A percentile compares a stretch with the other conserved stretches of the same genome.
phyloP scores from a whole-genome alignment of 2,329 filamentous ascomycete species.

The Fusarium tuaranense region DNA sequence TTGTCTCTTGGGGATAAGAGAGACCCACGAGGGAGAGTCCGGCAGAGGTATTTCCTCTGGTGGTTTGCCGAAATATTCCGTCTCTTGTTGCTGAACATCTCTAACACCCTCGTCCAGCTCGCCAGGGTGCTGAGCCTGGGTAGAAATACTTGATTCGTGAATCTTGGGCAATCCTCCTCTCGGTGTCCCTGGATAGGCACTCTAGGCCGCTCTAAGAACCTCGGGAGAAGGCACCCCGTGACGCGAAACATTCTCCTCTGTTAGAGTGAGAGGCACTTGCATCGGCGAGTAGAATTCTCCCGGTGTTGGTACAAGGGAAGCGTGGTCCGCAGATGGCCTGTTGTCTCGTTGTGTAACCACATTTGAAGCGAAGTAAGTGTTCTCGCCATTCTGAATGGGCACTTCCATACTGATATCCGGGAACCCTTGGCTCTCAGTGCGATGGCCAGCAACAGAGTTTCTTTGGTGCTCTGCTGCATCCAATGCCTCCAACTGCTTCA shows the following conservation, averaged over 20 bases:
- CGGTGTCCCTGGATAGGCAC: constrained; percentile 18
- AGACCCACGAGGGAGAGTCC: constrained; percentile 5
- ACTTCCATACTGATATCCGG: neutral
- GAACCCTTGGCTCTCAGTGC: neutral
- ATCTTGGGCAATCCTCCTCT: neutral
- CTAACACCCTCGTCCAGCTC: neutral
- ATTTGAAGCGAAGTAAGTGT: neutral
- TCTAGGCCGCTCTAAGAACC: constrained; percentile 31
- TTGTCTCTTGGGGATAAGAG: constrained; percentile 20
- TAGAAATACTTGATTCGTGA: neutral
- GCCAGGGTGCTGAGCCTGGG: neutral
- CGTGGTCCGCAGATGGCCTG: neutral
- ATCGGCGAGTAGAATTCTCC: constrained; percentile 43
- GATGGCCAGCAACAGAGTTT: neutral
- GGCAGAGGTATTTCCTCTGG: neutral
- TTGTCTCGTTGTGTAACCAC: neutral
- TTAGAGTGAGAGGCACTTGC: constrained; percentile 22
- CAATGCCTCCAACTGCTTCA: constrained; percentile 24
- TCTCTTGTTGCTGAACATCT: neutral
- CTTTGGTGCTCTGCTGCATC: constrained; percentile 12
- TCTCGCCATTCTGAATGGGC: neutral
- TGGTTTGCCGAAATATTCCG: neutral
- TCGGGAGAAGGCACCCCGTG: constrained; percentile 7
- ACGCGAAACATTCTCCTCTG: neutral
- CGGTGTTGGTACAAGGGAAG: constrained; percentile 36